Percentiles rank a stretch among this genome's conserved stretches.
These are phyloP conservation scores for Trametes gibbosa DNA, from an alignment of 768 basidiomycete species.

Conservation along the genomic window DNA sequence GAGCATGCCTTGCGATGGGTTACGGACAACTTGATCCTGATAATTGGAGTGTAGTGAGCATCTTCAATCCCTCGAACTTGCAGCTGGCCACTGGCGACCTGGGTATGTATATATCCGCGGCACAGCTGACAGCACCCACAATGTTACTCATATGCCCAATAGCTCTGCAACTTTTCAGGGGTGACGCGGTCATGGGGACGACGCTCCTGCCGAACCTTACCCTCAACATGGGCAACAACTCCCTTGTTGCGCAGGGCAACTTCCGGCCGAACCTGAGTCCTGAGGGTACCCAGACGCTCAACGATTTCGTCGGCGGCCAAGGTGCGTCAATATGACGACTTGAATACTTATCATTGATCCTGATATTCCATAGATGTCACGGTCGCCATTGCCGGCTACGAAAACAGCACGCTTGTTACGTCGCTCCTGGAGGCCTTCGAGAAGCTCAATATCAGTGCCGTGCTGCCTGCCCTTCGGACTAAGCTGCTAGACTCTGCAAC, in stretches of 20 bases:
- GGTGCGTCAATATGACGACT: conserved; percentile 32
- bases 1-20: background rate
- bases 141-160: background rate
- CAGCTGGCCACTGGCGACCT: conserved; percentile 61
- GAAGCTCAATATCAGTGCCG: conserved; percentile 52
- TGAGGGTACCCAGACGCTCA: conserved; percentile 58
- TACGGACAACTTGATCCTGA: conserved; percentile 1
- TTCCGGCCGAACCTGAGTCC: conserved; percentile 62
- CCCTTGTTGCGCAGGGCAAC: conserved; percentile 44
- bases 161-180: conserved; percentile 58
- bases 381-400: conserved; percentile 55
- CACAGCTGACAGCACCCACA: background rate
- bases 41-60: conserved; percentile 42
- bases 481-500: conserved; percentile 55
- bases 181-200: conserved; percentile 54
- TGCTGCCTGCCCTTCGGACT: conserved; percentile 58
- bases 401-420: conserved; percentile 54
- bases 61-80: conserved; percentile 68
- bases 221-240: conserved; percentile 59
- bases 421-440: conserved; percentile 63
- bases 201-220: conserved; percentile 58
- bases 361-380: conserved; percentile 44
- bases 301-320: conserved; percentile 63
- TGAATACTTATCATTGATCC: background rate
- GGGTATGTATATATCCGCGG: conserved; percentile 40